These are phyloP conservation scores for Kwoniella europaea DNA, from an alignment of 768 basidiomycete species.

Conservation along the genomic window DNA sequence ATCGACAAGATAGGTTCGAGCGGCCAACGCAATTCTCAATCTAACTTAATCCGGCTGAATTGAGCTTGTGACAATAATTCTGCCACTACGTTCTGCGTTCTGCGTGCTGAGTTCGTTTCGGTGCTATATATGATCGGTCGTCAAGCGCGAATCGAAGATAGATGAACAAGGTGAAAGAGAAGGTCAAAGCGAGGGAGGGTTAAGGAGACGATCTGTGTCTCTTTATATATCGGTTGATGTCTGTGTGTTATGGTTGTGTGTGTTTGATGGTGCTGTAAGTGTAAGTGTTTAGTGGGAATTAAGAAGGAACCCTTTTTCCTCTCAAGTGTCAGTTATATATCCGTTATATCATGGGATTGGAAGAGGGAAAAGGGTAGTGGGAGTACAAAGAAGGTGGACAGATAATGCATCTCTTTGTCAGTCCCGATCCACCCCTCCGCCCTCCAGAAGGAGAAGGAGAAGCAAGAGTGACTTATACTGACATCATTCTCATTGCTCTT, in stretches of 20 bases:
- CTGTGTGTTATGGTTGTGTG: slow-evolving; percentile 5
- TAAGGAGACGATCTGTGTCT: neutral
- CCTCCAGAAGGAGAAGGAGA: neutral
- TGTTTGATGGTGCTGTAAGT: neutral
- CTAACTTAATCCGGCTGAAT: neutral
- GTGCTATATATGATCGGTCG: neutral
- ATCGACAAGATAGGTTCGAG: neutral
- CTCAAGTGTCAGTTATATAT: neutral
- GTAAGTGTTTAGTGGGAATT: neutral
- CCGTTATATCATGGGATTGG: neutral
- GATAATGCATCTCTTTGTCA: neutral
- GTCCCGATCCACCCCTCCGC: neutral
- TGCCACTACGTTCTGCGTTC: neutral
- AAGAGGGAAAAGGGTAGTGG: neutral
- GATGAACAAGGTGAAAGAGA: neutral
- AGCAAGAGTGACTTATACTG: neutral
- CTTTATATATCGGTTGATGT: neutral
- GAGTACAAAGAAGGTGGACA: too few relatives aligned
- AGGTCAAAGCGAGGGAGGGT: neutral
- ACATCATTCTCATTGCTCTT: neutral
- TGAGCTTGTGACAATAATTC: neutral
- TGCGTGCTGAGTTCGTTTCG: too few relatives aligned
- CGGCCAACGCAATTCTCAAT: neutral
- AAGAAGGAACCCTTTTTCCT: slow-evolving; percentile 8
- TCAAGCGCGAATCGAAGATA: neutral